Evolutionary conservation across 257 asterid species (phyloP).

Genomic region (Henckelia pumila): DNA sequence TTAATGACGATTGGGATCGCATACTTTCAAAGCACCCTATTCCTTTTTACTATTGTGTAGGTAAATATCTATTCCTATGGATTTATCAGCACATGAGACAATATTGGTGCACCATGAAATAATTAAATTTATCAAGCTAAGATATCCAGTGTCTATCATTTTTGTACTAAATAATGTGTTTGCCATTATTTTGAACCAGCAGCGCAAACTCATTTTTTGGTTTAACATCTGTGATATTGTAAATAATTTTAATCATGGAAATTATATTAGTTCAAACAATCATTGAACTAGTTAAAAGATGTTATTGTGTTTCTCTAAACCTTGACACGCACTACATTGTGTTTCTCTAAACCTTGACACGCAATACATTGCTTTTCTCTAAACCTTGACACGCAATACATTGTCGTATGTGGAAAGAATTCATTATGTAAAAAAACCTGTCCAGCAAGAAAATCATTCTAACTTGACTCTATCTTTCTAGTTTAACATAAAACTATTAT

Average conservation of each 20-base stretch:
- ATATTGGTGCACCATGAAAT: neutral
- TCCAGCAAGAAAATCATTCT: neutral
- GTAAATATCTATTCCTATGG: constrained; percentile 25
- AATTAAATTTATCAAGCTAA: neutral
- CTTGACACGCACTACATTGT: neutral
- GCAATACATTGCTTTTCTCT: neutral
- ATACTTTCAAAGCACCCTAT: constrained; percentile 50
- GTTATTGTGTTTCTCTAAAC: neutral
- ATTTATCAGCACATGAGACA: neutral
- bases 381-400: neutral
- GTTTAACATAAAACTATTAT: too few species aligned
- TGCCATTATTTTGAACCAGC: too few species aligned
- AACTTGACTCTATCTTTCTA: too few species aligned
- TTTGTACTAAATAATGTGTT: neutral
- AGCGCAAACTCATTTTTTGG: neutral
- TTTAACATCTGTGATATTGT: neutral
- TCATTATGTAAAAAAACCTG: too few species aligned
- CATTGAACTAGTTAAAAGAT: neutral
- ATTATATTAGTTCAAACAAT: too few species aligned
- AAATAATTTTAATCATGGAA: neutral
- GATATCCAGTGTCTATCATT: neutral
- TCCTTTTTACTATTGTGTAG: constrained; percentile 55
- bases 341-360: too few species aligned
- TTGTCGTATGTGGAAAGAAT: too few species aligned
- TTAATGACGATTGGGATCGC: constrained; percentile 55